Percentiles rank a stretch among this genome's conserved stretches.
Evolutionary conservation across 2,329 filamentous ascomycete species (phyloP).

Genomic region (Macroventuria anomochaeta): DNA sequence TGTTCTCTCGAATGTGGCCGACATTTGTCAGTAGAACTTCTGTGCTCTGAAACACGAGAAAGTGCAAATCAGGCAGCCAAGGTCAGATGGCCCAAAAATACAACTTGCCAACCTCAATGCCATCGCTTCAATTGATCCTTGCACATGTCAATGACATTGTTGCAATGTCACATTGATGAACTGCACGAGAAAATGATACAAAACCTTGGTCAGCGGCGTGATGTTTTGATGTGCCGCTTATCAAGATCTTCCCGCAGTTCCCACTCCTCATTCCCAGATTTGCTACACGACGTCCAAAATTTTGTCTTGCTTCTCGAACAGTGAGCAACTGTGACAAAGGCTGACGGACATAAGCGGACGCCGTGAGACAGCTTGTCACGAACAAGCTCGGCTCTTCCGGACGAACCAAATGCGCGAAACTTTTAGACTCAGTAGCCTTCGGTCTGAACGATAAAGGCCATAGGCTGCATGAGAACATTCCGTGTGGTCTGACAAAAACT

Average conservation of each 20-base stretch:
- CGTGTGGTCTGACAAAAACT: neutral
- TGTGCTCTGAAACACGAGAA: conserved; percentile 5
- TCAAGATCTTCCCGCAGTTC: conserved; percentile 17
- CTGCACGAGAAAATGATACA: neutral
- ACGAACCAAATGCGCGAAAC: too few relatives aligned
- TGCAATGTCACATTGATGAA: neutral
- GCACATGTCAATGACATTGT: neutral
- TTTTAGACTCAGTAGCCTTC: too few relatives aligned
- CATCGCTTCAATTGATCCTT: neutral
- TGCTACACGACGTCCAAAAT: conserved; percentile 5
- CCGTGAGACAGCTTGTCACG: neutral
- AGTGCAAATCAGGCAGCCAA: neutral
- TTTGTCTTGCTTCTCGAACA: neutral
- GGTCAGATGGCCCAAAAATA: neutral
- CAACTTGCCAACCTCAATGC: neutral
- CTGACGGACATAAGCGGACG: conserved; percentile 7
- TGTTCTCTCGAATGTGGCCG: conserved; percentile 11
- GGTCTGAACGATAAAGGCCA: too few relatives aligned
- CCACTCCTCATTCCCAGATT: conserved; percentile 18
- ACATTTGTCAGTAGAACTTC: conserved; percentile 14
- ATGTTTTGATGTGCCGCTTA: conserved; percentile 1
- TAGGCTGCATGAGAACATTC: too few relatives aligned
- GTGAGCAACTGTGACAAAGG: conserved; percentile 5
- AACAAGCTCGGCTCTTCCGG: neutral
- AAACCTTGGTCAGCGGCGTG: neutral